Evolutionary conservation across 768 basidiomycete genomes (phyloP).

Genomic region (Suillus weaverae): DNA sequence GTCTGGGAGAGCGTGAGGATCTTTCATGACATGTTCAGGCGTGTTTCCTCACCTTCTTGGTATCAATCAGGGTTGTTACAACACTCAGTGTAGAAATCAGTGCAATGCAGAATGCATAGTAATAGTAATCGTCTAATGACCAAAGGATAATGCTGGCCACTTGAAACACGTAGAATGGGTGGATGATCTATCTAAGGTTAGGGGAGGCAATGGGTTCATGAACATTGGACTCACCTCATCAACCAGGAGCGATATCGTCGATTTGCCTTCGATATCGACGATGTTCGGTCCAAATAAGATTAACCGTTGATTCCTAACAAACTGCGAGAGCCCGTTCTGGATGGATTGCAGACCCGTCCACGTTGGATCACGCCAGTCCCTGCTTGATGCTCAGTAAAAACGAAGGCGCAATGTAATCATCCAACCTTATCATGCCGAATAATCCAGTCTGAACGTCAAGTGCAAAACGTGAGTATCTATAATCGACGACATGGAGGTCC

Average conservation of each 20-base stretch:
- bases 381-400: conserved; percentile 31
- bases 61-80: conserved; percentile 84
- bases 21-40: not conserved
- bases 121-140: conserved; percentile 94
- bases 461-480: conserved; percentile 89
- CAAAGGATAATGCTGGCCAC: conserved; percentile 92
- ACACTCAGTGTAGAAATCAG: conserved; percentile 88
- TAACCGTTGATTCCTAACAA: conserved; percentile 61
- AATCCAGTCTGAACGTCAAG: conserved; percentile 82
- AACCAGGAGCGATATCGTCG: conserved; percentile 70
- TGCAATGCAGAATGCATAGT: conserved; percentile 96
- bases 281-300: conserved; percentile 81
- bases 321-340: conserved; percentile 59
- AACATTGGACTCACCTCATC: conserved; percentile 72
- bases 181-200: conserved; percentile 62
- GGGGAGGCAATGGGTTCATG: conserved; percentile 1
- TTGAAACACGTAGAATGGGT: conserved; percentile 99
- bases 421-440: conserved; percentile 79
- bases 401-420: conserved; percentile 5
- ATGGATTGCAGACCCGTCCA: conserved; percentile 67
- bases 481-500: conserved; percentile 73
- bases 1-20: conserved; percentile 51
- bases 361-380: conserved; percentile 86
- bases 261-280: conserved; percentile 90
- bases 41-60: conserved; percentile 66